These are phyloP conservation scores for Gillenia trifoliata DNA, from an alignment of 306 rosid species.

Conservation along the genomic window DNA sequence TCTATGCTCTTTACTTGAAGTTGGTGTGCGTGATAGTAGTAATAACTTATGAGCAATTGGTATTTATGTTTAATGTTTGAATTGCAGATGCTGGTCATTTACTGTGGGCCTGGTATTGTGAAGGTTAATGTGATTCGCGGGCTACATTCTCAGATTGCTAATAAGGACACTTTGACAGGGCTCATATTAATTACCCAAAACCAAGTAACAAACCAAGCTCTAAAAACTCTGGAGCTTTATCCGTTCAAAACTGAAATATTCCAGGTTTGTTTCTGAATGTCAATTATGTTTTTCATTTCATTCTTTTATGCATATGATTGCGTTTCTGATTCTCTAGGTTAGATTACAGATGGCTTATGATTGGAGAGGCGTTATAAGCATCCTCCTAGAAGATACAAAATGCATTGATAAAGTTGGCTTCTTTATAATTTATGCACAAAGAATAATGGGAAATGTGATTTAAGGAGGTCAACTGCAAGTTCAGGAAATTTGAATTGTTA, in stretches of 20 bases:
- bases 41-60: neutral
- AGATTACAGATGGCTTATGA: neutral
- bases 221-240: slow-evolving; percentile 50
- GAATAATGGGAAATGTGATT: neutral
- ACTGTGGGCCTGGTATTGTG: slow-evolving; percentile 52
- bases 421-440: neutral
- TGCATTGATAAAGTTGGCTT: neutral
- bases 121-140: slow-evolving; percentile 55
- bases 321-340: neutral
- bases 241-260: slow-evolving; percentile 76
- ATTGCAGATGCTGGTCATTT: slow-evolving; percentile 67
- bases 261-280: slow-evolving; percentile 58
- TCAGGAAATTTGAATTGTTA: neutral
- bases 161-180: slow-evolving; percentile 60
- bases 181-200: slow-evolving; percentile 59
- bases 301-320: neutral
- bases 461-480: neutral
- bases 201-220: slow-evolving; percentile 70
- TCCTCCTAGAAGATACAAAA: neutral
- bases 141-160: slow-evolving; percentile 52
- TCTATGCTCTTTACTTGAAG: neutral
- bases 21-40: neutral
- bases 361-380: neutral
- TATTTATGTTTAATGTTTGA: slow-evolving; percentile 1
- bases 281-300: neutral